These are phyloP conservation scores for Chalciporus sp. DNA, from an alignment of 1,284 basidiomycete genomes.

Conservation along the genomic window DNA sequence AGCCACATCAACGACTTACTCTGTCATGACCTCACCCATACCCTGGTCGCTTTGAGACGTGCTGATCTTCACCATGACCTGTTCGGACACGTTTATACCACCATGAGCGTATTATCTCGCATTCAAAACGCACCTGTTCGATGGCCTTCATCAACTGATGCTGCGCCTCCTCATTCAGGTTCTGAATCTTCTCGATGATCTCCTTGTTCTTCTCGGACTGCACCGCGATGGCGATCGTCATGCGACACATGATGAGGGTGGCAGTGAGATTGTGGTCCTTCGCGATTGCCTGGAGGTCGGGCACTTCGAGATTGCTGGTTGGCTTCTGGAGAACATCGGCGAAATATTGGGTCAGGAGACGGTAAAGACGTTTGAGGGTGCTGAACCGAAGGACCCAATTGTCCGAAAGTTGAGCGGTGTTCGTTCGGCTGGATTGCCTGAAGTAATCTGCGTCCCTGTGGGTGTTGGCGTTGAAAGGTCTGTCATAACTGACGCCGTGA, in stretches of 20 bases:
- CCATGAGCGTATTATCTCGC: not conserved
- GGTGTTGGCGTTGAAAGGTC: slow-evolving; percentile 13
- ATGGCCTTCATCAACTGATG: slow-evolving; percentile 85
- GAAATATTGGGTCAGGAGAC: slow-evolving; percentile 87
- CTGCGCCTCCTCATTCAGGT: slow-evolving; percentile 77
- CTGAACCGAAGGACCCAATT: slow-evolving; percentile 91
- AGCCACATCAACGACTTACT: slow-evolving; percentile 48
- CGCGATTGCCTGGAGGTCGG: slow-evolving; percentile 81
- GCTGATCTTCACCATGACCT: slow-evolving; percentile 78
- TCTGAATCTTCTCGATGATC: slow-evolving; percentile 85
- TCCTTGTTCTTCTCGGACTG: slow-evolving; percentile 85
- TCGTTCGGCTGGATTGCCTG: slow-evolving; percentile 55
- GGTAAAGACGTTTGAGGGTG: slow-evolving; percentile 81
- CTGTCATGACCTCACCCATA: slow-evolving; percentile 66
- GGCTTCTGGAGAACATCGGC: slow-evolving; percentile 78
- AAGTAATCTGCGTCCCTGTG: slow-evolving; percentile 81
- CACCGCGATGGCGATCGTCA: slow-evolving; percentile 92
- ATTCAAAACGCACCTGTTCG: slow-evolving; percentile 61
- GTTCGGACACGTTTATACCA: not conserved
- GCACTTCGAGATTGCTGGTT: slow-evolving; percentile 72
- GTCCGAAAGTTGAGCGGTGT: slow-evolving; percentile 65
- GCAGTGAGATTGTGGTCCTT: slow-evolving; percentile 70
- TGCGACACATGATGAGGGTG: slow-evolving; percentile 74
- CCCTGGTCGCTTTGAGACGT: slow-evolving; percentile 44
- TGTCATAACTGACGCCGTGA: not conserved